Percentiles rank a stretch among this genome's conserved stretches.
phyloP scores from a whole-genome alignment of 768 basidiomycete species.

The Russula dissimulans region DNA sequence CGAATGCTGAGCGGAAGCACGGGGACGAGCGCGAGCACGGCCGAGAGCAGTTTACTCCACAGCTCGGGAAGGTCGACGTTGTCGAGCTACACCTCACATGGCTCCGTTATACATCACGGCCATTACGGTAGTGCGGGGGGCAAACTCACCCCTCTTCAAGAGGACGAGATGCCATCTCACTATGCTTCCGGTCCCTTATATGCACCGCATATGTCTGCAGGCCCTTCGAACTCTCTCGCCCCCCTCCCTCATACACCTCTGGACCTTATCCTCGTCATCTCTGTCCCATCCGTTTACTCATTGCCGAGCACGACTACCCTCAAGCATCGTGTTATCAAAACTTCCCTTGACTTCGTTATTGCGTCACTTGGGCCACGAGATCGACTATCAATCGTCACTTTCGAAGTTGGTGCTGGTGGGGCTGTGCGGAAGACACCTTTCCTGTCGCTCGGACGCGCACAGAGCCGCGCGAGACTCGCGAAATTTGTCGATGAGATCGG shows the following conservation, averaged over 20 bases:
- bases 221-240: conserved; percentile 70
- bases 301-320: conserved; percentile 73
- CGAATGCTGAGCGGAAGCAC: conserved; percentile 73
- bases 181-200: conserved; percentile 10
- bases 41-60: conserved; percentile 56
- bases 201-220: conserved; percentile 56
- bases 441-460: conserved; percentile 57
- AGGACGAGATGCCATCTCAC: conserved; percentile 14
- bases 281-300: conserved; percentile 66
- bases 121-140: conserved; percentile 5
- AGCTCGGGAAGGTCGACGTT: conserved; percentile 54
- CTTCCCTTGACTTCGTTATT: conserved; percentile 79
- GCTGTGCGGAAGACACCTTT: conserved; percentile 91
- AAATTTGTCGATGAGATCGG: conserved; percentile 72
- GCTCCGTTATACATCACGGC: conserved; percentile 18
- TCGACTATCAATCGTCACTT: conserved; percentile 84
- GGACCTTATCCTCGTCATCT: conserved; percentile 88
- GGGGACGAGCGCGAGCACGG: conserved; percentile 45
- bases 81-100: conserved; percentile 59
- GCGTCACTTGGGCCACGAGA: conserved; percentile 69
- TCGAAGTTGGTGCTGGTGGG: conserved; percentile 79
- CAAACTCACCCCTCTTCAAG: conserved; percentile 20
- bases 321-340: conserved; percentile 82
- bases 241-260: conserved; percentile 80
- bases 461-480: conserved; percentile 59